Conservation (phyloP, 1,139 yeast genomes). For the Lodderomyces metapsilosis region DNA sequence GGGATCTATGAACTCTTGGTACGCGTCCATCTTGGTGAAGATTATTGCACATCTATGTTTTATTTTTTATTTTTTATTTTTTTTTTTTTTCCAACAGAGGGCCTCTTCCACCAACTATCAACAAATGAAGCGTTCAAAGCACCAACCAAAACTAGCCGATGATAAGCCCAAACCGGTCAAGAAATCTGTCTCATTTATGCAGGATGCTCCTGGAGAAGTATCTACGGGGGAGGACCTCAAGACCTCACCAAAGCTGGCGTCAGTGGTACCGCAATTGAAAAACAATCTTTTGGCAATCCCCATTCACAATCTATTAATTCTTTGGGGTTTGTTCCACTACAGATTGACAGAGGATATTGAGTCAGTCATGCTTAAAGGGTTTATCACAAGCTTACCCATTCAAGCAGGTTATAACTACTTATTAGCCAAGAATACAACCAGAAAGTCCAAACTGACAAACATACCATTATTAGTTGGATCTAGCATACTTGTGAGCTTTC, state of each 20-base stretch:
- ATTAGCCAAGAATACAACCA: constrained; percentile 19
- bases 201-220: not conserved
- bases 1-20: constrained; percentile 78
- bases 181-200: constrained; percentile 12
- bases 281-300: constrained; percentile 40
- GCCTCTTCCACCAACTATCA: not conserved
- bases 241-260: not conserved
- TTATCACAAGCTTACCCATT: constrained; percentile 22
- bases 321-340: constrained; percentile 35
- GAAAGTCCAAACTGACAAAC: constrained; percentile 24
- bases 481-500: constrained; percentile 38
- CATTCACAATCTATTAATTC: constrained; percentile 43
- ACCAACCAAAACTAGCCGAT: too few species aligned
- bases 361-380: constrained; percentile 28
- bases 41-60: not conserved
- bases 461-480: constrained; percentile 32
- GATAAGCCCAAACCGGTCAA: constrained; percentile 6
- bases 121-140: constrained; percentile 2
- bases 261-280: constrained; percentile 20
- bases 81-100: constrained; percentile 2
- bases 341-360: constrained; percentile 35
- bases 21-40: constrained; percentile 67
- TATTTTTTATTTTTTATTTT: not conserved
- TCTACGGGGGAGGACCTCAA: not conserved
- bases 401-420: constrained; percentile 31